Evolutionary conservation across 257 asterid genomes (phyloP), one percentile per base, ranked within the genome.

Genomic region (Solanum chmielewskii): DNA sequence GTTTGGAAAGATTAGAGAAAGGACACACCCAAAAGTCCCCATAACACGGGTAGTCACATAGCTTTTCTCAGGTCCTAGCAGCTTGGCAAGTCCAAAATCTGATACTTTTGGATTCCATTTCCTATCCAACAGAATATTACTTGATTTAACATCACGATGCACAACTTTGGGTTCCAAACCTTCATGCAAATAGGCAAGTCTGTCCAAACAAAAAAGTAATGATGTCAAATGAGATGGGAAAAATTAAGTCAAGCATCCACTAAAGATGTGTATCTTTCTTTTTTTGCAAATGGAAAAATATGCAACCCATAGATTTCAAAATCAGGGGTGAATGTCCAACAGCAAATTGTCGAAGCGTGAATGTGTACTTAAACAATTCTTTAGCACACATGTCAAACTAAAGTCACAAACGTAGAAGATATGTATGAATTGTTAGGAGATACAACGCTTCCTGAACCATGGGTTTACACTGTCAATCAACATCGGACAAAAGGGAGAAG

Each of bases 151-250:
- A 90, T 97, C 99, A 41, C 99, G 99, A 86, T 97, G 99, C 83
- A 97, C 98, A 78, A 97, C 99, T 92, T 97, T 97, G 88, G 99
- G 99, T 85, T 97, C 99, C 89, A 97, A 86, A 23, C 99, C 99
- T 92, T 97, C 99, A 21, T 97, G 99, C 89, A 97, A 91, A 94
- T 97, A 96, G 70, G 99, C 99, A 86, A 97, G 91, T 87, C 99
- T 97, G 95, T 18, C 77, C 52, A 64, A 80, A 47, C 47, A 64
- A 41, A 64, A 33, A 60, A 66, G 11, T 82, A 45, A 33, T 42
- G 20, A 86, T 21, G 56, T 86, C 59, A 62, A 49, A 68, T 87
- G n/a, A 4, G 37, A 37, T 16, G 25, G 42, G 81, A 29, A 84
- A 49, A 75, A 77, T 52, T 83, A 82, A 69, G 37, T 7, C 31